Base-by-base conservation (phyloP, 2,329 filamentous ascomycete genomes). In the Chaetomiaceae sp. region DNA sequence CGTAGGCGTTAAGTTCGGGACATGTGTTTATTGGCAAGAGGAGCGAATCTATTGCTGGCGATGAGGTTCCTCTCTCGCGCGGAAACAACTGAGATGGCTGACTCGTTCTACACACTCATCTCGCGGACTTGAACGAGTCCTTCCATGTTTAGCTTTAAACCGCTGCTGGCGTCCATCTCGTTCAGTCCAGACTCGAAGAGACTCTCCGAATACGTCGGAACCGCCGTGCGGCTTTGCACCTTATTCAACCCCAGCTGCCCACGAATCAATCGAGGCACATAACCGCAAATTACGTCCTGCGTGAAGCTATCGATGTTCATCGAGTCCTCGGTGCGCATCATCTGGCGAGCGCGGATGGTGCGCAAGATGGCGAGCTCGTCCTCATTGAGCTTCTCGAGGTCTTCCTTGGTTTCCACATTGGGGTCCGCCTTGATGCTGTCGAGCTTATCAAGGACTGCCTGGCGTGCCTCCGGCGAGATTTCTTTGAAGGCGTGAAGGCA, bases 231-330 rank as follows among this genome's bases (percentile, higher is more conserved):
- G 10, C 14, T 8, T 4, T 4, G 8, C 7, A 44, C 29, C 66
- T 2, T 63, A 66, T 5, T 16, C 29, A 64, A 53, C 11, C 61
- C 59, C 25, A 68, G 56, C 5, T 49, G 53, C 2, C 66, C 66
- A 10, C 56, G 53, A 29, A 58, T 55, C 53, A 67, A 25, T 32
- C 55, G 57, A 9, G 64, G 65, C 7, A 53, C 62, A 18, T 57
- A 50, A 1, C 66, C 65, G n/a, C 61, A 57, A 36, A 68, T 62
- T 4, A 53, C 55, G 42, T 71, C 68, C 23, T 54, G 41, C 6
- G 44, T 54, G 53, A 70, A 69, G 58, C 56, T 66, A 40, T 70
- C 65, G 6, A 70, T 65, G 54, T 66, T 64, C 43, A 70, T 47
- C 0, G 55, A 52, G 47, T 69, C 66, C 49, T 67, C 65, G 3